phyloP scores from a whole-genome alignment of 805 yeast genomes.

The Wickerhamiella kurtzmanii region DNA sequence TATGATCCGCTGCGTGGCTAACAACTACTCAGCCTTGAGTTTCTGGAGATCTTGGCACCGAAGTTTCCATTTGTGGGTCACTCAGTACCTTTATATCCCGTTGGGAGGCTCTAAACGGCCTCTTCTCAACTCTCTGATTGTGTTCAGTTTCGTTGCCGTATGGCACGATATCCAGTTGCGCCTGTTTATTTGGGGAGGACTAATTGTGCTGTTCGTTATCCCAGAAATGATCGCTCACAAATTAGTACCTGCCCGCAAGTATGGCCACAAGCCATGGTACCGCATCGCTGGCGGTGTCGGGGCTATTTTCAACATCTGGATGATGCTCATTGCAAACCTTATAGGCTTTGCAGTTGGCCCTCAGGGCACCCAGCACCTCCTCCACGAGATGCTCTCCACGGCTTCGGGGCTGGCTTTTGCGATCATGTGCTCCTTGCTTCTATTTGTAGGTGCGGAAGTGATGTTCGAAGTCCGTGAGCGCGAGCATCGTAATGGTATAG shows the following conservation, averaged over 20 bases:
- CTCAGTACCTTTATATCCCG: conserved; percentile 80
- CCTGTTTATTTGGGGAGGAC: conserved; percentile 90
- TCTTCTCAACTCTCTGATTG: conserved; percentile 63
- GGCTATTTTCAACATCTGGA: conserved; percentile 81
- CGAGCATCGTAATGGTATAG: conserved; percentile 72
- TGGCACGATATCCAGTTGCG: conserved; percentile 96
- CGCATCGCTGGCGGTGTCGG: conserved; percentile 77
- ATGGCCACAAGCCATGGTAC: conserved; percentile 46
- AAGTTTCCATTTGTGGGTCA: conserved; percentile 79
- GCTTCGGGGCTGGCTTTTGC: conserved; percentile 42
- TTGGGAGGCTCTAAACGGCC: conserved; percentile 71
- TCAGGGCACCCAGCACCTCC: conserved; percentile 61
- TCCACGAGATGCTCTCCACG: conserved; percentile 62
- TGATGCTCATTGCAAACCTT: conserved; percentile 95
- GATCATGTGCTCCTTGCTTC: conserved; percentile 51
- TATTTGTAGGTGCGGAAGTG: conserved; percentile 77
- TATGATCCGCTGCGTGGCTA: conserved; percentile 91
- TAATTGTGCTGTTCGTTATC: conserved; percentile 67
- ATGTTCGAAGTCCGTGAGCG: conserved; percentile 88
- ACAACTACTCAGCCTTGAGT: conserved; percentile 84
- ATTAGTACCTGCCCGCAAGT: conserved; percentile 27
- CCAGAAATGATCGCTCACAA: conserved; percentile 67
- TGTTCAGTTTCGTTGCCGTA: conserved; percentile 87
- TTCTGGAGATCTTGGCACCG: conserved; percentile 99
- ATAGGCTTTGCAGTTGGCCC: conserved; percentile 90